Base-by-base conservation (phyloP, 108 stramenopile genomes). In the Pseudonitzschia multiseries region DNA sequence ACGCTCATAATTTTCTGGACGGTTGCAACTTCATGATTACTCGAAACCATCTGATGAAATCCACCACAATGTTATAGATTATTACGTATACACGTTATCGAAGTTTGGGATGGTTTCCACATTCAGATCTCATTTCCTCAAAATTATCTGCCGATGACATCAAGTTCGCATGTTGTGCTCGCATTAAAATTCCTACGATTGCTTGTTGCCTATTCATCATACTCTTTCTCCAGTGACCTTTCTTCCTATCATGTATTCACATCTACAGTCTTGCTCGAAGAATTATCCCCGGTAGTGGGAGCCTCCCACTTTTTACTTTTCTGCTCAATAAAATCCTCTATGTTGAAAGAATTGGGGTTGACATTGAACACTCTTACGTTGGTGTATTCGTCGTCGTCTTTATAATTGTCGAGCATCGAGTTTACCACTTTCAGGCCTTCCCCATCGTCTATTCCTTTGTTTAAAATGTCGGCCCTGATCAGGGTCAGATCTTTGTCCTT, bases 381-480 rank as follows among this genome's bases (percentile, higher is more conserved):
- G 24, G 46, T 48, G 68, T 80, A 93, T 36, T 84, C 75, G 22
- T 84, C 83, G 27, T 90, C 86, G 53, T 81, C 70, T 10, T 70
- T 48, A 65, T 94, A 94, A 36, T 73, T 81, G 26, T 84, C 79
- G 28, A 94, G 41, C 65, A 94, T 56, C 48, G 42, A 69, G 24
- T 80, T 70, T 46, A 85, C 84, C 27, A 90, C 63, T 57, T 85
- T 86, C 44, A 70, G 56, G 43, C 90, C 90, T 68, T 94, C 93
- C 22, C 81, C 84, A 18, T 87, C 89, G 10, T 85, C 83, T 57
- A 94, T 89, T 4, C 88, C 85, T 24, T 70, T 75, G 69, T 88
- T 89, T 50, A 94, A 83, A 53, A 94, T 83, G 68, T 94, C 93
- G 53, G 83, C 84, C 70, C 93, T 79, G 6, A 94, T 83, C 48